Percentiles rank a stretch among this genome's conserved stretches.
Conservation (phyloP, 2,329 filamentous ascomycete genomes). For the Curvularia sp. region DNA sequence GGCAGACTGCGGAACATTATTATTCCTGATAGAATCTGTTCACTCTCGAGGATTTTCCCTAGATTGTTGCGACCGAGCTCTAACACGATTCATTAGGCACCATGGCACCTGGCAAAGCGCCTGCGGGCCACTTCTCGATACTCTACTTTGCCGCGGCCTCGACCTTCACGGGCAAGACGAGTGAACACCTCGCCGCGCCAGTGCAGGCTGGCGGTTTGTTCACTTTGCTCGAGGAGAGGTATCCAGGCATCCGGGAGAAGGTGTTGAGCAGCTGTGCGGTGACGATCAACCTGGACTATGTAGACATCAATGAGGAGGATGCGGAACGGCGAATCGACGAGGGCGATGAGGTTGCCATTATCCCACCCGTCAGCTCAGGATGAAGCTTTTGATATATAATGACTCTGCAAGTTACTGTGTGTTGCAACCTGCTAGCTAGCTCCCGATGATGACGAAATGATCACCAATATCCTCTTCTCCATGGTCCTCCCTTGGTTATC, state of each 20-base stretch:
- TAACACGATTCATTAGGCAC: slow-evolving; percentile 26
- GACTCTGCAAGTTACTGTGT: background rate
- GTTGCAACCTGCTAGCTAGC: background rate
- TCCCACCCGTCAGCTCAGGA: slow-evolving; percentile 87
- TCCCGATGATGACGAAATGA: background rate
- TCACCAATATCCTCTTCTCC: background rate
- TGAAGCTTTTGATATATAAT: slow-evolving; percentile 4
- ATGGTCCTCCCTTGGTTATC: background rate
- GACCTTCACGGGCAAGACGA: slow-evolving; percentile 72
- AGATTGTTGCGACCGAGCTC: slow-evolving; percentile 1
- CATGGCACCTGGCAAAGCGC: slow-evolving; percentile 58
- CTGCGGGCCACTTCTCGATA: slow-evolving; percentile 74
- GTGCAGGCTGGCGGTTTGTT: slow-evolving; percentile 70
- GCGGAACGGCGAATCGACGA: slow-evolving; percentile 65
- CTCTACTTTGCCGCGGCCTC: slow-evolving; percentile 82
- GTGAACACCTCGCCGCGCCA: slow-evolving; percentile 72
- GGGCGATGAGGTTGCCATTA: slow-evolving; percentile 85
- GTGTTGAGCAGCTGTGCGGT: slow-evolving; percentile 77
- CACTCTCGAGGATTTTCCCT: background rate
- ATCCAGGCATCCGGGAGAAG: slow-evolving; percentile 72
- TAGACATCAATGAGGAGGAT: slow-evolving; percentile 69
- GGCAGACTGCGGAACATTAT: slow-evolving; percentile 43
- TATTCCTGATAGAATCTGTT: slow-evolving; percentile 41
- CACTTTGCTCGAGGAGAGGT: slow-evolving; percentile 69
- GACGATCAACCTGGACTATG: slow-evolving; percentile 82